Evolutionary conservation across 345 rosid species (phyloP), one percentile per base, ranked within the genome.

Genomic region (Aurinia saxatilis): DNA sequence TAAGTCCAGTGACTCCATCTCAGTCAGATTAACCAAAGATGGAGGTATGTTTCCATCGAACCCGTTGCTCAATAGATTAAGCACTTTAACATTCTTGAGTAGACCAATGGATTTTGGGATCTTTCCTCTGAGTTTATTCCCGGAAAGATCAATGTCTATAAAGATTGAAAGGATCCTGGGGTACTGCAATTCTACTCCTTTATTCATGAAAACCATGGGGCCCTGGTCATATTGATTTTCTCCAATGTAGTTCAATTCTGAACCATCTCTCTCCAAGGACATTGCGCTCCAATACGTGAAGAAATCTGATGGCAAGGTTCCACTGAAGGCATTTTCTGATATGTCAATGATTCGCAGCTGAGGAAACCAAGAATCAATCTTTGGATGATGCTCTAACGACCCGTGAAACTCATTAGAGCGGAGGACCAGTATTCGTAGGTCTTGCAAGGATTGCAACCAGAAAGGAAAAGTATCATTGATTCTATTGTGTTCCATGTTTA

Each of bases 311-410:
- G 75, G 80, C 0, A 77, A 8, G 0, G 0, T 37, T 8, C 73
- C 73, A 4, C 1, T 25, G 13, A 79, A 81, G 5, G 53, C 0
- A 35, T 80, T 82, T 1, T 14, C 13, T 29, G 81, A 70, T 19
- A 78, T 17, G 38, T 80, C 87, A 0, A 79, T 59, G n/a, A 82
- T 71, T 15, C 74, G 82, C 55, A 78, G 71, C 73, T 1, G 27
- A 6, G 42, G 49, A 79, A 80, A 78, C 6, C 25, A 8, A 21
- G 25, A 21, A 21, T 2, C 25, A 21, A n/a, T n/a, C n/a, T n/a
- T n/a, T n/a, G 25, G 25, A 21, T 4, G 6, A 10, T 16, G 0
- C 3, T 1, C 23, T 0, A 5, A 0, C 3, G 5, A 5, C n/a
- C 83, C 77, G 0, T 64, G 7, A 40, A 83, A 78, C 4, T n/a